A percentile compares a stretch with the other conserved stretches of the same genome.
These are phyloP conservation scores for Hysterium pulicare DNA, from an alignment of 2,329 filamentous ascomycete species.

Conservation along the genomic window DNA sequence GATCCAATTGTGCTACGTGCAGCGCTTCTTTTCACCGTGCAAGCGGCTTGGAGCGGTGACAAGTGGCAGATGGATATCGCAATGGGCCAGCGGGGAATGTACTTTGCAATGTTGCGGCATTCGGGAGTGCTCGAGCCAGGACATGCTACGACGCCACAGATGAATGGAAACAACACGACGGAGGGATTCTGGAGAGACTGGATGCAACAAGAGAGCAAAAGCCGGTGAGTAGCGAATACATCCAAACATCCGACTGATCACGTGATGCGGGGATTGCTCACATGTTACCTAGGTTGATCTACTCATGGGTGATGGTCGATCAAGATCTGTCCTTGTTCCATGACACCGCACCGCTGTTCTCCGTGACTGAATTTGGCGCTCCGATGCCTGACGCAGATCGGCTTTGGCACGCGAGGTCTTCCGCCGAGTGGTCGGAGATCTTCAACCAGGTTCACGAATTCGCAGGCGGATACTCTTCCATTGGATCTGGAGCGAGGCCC, in stretches of 20 bases:
- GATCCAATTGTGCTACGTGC: slow-evolving; percentile 64
- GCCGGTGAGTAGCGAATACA: slow-evolving; percentile 49
- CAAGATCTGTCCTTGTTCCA: slow-evolving; percentile 68
- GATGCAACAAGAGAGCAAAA: slow-evolving; percentile 62
- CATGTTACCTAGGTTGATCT: slow-evolving; percentile 55
- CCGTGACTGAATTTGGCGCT: slow-evolving; percentile 62
- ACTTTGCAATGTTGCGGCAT: slow-evolving; percentile 68
- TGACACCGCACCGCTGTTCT: slow-evolving; percentile 60
- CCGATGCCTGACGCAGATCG: slow-evolving; percentile 62
- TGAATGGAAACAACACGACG: slow-evolving; percentile 43
- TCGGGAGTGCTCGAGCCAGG: slow-evolving; percentile 62
- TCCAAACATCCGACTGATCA: slow-evolving; percentile 15
- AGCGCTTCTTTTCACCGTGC: slow-evolving; percentile 64
- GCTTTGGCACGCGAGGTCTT: slow-evolving; percentile 60
- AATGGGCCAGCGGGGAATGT: slow-evolving; percentile 72
- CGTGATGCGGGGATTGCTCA: slow-evolving; percentile 23
- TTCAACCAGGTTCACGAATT: slow-evolving; percentile 60
- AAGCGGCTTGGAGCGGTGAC: slow-evolving; percentile 70
- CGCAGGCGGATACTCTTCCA: slow-evolving; percentile 51
- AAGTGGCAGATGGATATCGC: slow-evolving; percentile 77
- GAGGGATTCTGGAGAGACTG: slow-evolving; percentile 60
- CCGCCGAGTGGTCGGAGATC: slow-evolving; percentile 57
- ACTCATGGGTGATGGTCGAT: slow-evolving; percentile 73
- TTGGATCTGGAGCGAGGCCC: slow-evolving; percentile 52
- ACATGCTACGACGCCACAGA: slow-evolving; percentile 41